Evolutionary conservation across 352 stramenopile genomes (phyloP), one percentile per base, ranked within the genome.

Genomic region (Phytophthora cactorum): DNA sequence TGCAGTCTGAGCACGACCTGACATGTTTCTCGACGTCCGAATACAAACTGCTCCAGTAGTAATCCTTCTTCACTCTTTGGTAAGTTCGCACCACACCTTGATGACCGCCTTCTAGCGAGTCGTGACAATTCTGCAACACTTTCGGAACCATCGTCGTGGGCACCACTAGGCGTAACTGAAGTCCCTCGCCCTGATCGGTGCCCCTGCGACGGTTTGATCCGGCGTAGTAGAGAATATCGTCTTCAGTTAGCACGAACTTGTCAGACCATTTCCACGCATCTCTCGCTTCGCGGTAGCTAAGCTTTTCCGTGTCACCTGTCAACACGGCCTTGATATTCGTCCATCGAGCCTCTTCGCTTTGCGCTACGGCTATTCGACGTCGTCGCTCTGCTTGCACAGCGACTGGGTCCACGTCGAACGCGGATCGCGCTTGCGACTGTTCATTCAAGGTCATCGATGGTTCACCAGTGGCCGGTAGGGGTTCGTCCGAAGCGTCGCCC

Each of bases 111-210:
- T 45, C 39, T 12, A 45, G 6, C 11, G 39, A 22, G 39, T 45
- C 39, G 39, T 22, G 39, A 45, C 39, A 22, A 7, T 22, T 45
- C 39, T 22, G 39, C 12, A 45, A 11, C 4, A 45, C 39, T 22
- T 45, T 1, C 4, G 2, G 11, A 25, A 45, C 15, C 10, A 45
- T 45, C 12, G 39, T 22, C 6, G 39, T 22, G 4, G 43, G 43
- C n/a, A 28, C 43, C 11, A 49, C 43, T 12, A 49, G 43, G 1
- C 43, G 17, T 9, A 49, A 7, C 5, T 3, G 5, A 1, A 49
- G 7, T 3, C 8, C n/a, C 3, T 10, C 1, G 0, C 29, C 6
- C 9, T 29, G 0, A 8, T 28, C n/a, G 1, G 0, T 8, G 5
- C 8, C 5, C 7, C 17, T 11, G 2, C 17, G 43, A n/a, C 5